Evolutionary conservation across 805 yeast species (phyloP).

Genomic region (Henningerozyma blattae): DNA sequence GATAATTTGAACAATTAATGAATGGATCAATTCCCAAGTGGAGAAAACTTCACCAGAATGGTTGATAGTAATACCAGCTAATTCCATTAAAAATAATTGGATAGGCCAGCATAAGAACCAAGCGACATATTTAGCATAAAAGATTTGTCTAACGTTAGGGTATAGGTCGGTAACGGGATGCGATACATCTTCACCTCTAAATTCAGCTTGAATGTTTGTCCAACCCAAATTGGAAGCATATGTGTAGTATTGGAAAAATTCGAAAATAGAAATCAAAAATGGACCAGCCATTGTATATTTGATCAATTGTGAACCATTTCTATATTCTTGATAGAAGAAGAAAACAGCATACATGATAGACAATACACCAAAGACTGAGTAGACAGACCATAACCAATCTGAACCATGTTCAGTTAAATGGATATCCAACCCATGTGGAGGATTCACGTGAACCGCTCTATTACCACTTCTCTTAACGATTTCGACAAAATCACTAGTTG

Average conservation of each 20-base stretch:
- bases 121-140: conserved; percentile 41
- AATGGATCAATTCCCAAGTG: background rate
- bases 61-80: conserved; percentile 11
- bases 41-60: conserved; percentile 3
- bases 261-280: conserved; percentile 27
- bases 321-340: conserved; percentile 10
- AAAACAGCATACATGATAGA: too few species aligned
- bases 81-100: too few species aligned
- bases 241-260: conserved; percentile 36
- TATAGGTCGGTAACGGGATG: too few species aligned
- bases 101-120: conserved; percentile 48
- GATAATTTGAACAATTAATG: conserved; percentile 27
- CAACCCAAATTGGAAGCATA: conserved; percentile 47
- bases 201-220: conserved; percentile 35
- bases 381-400: conserved; percentile 56
- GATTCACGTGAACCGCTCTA: conserved; percentile 31
- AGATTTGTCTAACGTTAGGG: conserved; percentile 37
- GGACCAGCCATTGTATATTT: conserved; percentile 29
- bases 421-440: conserved; percentile 33
- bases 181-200: conserved; percentile 31
- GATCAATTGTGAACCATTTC: too few species aligned
- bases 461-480: conserved; percentile 21
- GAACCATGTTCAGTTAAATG: conserved; percentile 45
- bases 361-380: conserved; percentile 30
- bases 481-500: too few species aligned